Evolutionary conservation across 2,329 filamentous ascomycete genomes (phyloP).

Genomic region (Diaporthe humulicola): DNA sequence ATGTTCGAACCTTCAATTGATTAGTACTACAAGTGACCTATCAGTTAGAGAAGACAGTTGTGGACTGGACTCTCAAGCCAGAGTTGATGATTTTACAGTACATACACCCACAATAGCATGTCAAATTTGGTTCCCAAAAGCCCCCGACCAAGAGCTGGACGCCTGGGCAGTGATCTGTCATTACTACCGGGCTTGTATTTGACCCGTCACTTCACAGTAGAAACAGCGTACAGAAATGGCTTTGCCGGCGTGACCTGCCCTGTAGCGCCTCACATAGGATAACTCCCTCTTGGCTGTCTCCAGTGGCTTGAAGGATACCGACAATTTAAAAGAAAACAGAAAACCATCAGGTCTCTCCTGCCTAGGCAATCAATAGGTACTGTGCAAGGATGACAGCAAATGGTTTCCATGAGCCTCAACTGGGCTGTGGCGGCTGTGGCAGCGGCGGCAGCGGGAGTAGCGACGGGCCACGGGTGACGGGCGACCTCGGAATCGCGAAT

Average conservation of each 20-base stretch:
- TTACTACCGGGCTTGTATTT: background rate
- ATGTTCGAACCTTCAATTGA: background rate
- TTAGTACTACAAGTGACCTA: background rate
- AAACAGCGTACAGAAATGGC: background rate
- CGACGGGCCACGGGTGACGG: constrained; percentile 24
- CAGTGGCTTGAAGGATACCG: background rate
- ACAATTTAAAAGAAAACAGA: background rate
- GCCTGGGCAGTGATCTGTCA: background rate
- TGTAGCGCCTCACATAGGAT: background rate
- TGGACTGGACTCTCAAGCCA: background rate
- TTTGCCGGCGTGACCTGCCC: background rate
- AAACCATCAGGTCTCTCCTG: background rate
- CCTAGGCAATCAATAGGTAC: background rate
- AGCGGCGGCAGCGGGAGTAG: background rate
- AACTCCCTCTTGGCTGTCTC: background rate
- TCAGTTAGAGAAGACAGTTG: background rate
- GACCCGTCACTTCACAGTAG: background rate
- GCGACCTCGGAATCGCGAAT: constrained; percentile 32
- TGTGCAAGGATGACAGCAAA: background rate
- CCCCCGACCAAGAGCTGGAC: background rate
- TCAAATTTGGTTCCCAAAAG: background rate
- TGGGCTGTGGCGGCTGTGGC: background rate
- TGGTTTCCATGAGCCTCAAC: background rate
- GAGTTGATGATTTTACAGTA: background rate
- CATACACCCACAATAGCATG: background rate